phyloP scores from a whole-genome alignment of 2,329 filamentous ascomycete species.

The Fusarium drepaniforme region DNA sequence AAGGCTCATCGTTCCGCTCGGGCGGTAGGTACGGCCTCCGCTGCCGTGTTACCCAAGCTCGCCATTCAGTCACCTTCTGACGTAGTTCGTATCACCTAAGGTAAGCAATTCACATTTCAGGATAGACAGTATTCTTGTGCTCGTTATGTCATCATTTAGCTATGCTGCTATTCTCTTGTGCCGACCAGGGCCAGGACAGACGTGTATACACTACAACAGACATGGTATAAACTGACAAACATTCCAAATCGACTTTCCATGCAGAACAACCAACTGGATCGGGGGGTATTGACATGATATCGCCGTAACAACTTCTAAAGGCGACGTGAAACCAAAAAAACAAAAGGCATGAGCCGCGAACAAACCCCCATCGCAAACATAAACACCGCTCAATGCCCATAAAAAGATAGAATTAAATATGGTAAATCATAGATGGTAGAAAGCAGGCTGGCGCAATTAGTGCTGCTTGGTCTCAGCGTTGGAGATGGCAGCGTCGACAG shows the following conservation, averaged over 20 bases:
- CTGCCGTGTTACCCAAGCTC: background rate
- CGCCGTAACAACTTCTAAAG: conserved; percentile 15
- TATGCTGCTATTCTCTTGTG: background rate
- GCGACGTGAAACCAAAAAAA: conserved; percentile 7
- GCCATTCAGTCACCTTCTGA: background rate
- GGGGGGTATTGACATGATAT: conserved; percentile 31
- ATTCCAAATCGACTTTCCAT: conserved; percentile 4
- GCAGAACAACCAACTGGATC: conserved; percentile 18
- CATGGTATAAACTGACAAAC: background rate
- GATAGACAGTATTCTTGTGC: background rate
- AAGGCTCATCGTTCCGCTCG: background rate
- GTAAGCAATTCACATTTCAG: background rate
- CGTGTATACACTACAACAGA: conserved; percentile 1
- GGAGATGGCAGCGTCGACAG: conserved; percentile 58
- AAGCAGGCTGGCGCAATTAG: conserved; percentile 18
- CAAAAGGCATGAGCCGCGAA: conserved; percentile 4
- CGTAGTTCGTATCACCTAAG: background rate
- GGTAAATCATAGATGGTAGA: background rate
- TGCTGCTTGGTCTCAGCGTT: conserved; percentile 49
- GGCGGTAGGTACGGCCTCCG: background rate
- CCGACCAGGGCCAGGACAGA: background rate
- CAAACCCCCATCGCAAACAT: background rate
- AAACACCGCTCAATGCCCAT: conserved; percentile 19
- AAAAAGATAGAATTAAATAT: conserved; percentile 6
- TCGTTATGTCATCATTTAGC: conserved; percentile 8